phyloP scores from a whole-genome alignment of 2,329 filamentous ascomycete species.

The Colletotrichum sansevieriae region DNA sequence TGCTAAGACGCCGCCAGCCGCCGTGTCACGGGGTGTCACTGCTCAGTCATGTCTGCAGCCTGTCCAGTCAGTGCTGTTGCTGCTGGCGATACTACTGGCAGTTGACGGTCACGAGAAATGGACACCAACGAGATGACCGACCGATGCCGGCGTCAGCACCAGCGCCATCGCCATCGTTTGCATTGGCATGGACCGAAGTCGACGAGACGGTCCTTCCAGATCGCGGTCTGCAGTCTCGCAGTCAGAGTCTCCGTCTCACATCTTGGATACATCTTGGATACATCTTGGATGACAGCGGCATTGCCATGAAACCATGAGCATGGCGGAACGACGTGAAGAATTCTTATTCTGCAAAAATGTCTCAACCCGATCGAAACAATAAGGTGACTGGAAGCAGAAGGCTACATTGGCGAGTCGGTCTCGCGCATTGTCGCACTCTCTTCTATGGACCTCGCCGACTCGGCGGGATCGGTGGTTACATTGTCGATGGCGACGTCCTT shows the following conservation, averaged over 20 bases:
- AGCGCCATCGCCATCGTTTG: slow-evolving; percentile 1
- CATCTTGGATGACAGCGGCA: slow-evolving; percentile 9
- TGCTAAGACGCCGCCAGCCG: slow-evolving; percentile 28
- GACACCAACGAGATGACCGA: slow-evolving; percentile 4
- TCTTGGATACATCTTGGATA: neutral
- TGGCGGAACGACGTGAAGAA: slow-evolving; percentile 31
- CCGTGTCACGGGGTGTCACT: slow-evolving; percentile 16
- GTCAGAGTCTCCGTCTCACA: neutral
- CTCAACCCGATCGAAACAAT: slow-evolving; percentile 17
- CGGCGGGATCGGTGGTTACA: slow-evolving; percentile 15
- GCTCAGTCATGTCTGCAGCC: slow-evolving; percentile 14
- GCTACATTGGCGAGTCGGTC: slow-evolving; percentile 3
- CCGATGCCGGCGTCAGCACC: slow-evolving; percentile 28
- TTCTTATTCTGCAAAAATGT: slow-evolving; percentile 26
- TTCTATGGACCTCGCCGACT: slow-evolving; percentile 4
- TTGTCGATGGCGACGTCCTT: slow-evolving; percentile 17
- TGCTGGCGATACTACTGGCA: neutral
- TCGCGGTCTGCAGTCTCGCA: slow-evolving; percentile 13
- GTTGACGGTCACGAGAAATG: neutral
- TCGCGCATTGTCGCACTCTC: slow-evolving; percentile 25
- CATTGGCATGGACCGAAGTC: slow-evolving; percentile 12
- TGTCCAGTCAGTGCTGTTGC: slow-evolving; percentile 23
- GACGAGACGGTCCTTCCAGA: neutral
- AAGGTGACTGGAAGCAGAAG: neutral
- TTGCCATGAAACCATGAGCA: neutral